Conservation (phyloP, 306 rosid species). For the Cucurbita argyrosperma region DNA sequence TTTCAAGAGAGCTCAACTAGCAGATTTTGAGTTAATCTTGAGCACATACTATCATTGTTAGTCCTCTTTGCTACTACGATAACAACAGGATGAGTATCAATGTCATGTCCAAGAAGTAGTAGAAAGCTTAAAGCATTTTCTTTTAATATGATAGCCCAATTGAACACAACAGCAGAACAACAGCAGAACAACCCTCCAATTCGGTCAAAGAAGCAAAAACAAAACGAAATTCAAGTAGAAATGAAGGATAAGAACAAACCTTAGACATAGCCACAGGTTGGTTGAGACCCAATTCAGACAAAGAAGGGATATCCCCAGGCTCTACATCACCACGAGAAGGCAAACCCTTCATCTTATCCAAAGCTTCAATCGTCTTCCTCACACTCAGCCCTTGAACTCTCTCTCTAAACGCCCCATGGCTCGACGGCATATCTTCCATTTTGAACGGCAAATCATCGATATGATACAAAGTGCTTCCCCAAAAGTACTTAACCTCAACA, state of each 20-base stretch:
- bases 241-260: constrained; percentile 22
- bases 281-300: constrained; percentile 67
- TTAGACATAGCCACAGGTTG: constrained; percentile 55
- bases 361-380: constrained; percentile 72
- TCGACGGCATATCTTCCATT: constrained; percentile 79
- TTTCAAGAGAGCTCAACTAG: not conserved
- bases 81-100: not conserved
- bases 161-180: not conserved
- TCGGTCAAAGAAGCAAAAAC: not conserved
- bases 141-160: not conserved
- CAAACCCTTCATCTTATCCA: constrained; percentile 77
- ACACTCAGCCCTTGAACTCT: constrained; percentile 55
- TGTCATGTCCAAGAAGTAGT: not conserved
- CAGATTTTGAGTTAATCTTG: no score
- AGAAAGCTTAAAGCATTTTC: not conserved
- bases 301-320: constrained; percentile 74
- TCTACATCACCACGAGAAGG: constrained; percentile 84
- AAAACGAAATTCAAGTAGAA: not conserved
- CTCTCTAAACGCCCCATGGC: constrained; percentile 72
- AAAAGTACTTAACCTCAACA: constrained; percentile 72
- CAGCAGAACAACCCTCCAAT: not conserved
- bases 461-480: constrained; percentile 93
- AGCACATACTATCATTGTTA: not conserved
- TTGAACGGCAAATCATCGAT: constrained; percentile 71
- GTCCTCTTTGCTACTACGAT: not conserved